These are phyloP conservation scores for Alternaria arbusti DNA, from an alignment of 2,329 filamentous ascomycete species.

Conservation along the genomic window DNA sequence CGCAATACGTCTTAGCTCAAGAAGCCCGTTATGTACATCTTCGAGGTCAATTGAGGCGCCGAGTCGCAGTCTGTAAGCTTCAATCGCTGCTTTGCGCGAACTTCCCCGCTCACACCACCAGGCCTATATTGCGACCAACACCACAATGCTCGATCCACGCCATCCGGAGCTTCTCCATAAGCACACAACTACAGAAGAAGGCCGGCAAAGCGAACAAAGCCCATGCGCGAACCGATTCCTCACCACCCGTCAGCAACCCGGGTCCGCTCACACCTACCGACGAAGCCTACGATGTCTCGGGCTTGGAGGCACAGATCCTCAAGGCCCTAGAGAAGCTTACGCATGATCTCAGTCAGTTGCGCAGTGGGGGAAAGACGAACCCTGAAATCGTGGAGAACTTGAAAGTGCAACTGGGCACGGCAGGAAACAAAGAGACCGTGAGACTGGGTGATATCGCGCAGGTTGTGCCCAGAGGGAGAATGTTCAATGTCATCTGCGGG, in stretches of 20 bases:
- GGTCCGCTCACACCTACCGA: slow-evolving; percentile 46
- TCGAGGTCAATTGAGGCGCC: slow-evolving; percentile 32
- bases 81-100: neutral
- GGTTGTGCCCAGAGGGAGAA: slow-evolving; percentile 69
- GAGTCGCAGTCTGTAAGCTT: slow-evolving; percentile 34
- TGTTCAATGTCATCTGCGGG: slow-evolving; percentile 66
- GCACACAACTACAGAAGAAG: slow-evolving; percentile 57
- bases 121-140: slow-evolving; percentile 9
- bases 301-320: slow-evolving; percentile 63
- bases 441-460: slow-evolving; percentile 69
- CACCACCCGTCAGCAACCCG: slow-evolving; percentile 35
- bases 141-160: slow-evolving; percentile 14
- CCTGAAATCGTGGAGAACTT: slow-evolving; percentile 66
- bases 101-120: slow-evolving; percentile 17
- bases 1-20: slow-evolving; percentile 26
- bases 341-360: slow-evolving; percentile 66
- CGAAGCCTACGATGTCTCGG: slow-evolving; percentile 67
- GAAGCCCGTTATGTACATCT: slow-evolving; percentile 11
- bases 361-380: slow-evolving; percentile 68
- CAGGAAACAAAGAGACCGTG: slow-evolving; percentile 56
- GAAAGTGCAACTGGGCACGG: slow-evolving; percentile 63
- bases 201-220: slow-evolving; percentile 58
- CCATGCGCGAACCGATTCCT: slow-evolving; percentile 43
- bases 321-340: slow-evolving; percentile 63
- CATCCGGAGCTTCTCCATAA: slow-evolving; percentile 52